Percentiles rank a stretch among this genome's conserved stretches.
phyloP scores from a whole-genome alignment of 805 yeast species.

The Ogataea haglerorum region DNA sequence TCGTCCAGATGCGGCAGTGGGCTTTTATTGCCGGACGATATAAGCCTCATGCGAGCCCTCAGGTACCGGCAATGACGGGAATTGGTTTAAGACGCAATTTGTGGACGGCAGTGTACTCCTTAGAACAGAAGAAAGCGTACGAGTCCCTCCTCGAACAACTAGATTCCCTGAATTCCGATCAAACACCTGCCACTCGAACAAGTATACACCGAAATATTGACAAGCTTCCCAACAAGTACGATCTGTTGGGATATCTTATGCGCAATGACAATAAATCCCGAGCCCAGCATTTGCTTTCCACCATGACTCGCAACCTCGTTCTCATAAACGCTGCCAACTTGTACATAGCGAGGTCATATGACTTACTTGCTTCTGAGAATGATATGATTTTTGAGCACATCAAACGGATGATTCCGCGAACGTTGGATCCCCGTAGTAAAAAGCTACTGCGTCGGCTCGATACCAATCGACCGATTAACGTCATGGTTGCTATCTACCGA shows the following conservation, averaged over 20 bases:
- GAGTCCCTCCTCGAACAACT: neutral
- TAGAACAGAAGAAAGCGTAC: neutral
- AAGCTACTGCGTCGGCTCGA: neutral
- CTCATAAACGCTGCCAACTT: slow-evolving; percentile 12
- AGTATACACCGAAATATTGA: neutral
- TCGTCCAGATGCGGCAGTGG: too few species aligned
- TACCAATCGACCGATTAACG: slow-evolving; percentile 1
- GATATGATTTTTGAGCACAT: neutral
- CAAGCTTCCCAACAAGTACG: slow-evolving; percentile 15
- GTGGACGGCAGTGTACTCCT: neutral
- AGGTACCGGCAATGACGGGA: neutral
- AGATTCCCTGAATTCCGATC: neutral
- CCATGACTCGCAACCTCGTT: slow-evolving; percentile 1
- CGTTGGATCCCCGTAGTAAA: neutral
- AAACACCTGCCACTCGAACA: neutral
- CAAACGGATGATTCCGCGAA: neutral
- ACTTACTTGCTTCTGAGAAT: neutral
- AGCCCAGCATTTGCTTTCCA: slow-evolving; percentile 4
- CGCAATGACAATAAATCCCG: slow-evolving; percentile 5
- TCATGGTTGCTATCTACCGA: slow-evolving; percentile 4
- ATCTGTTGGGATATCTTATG: slow-evolving; percentile 12
- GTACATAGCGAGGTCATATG: slow-evolving; percentile 1
- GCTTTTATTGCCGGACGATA: too few species aligned
- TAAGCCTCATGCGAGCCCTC: neutral
- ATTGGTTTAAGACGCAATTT: neutral